Evolutionary conservation across 257 asterid species (phyloP), one percentile per base, ranked within the genome.

Genomic region (Penstemon eatonii): DNA sequence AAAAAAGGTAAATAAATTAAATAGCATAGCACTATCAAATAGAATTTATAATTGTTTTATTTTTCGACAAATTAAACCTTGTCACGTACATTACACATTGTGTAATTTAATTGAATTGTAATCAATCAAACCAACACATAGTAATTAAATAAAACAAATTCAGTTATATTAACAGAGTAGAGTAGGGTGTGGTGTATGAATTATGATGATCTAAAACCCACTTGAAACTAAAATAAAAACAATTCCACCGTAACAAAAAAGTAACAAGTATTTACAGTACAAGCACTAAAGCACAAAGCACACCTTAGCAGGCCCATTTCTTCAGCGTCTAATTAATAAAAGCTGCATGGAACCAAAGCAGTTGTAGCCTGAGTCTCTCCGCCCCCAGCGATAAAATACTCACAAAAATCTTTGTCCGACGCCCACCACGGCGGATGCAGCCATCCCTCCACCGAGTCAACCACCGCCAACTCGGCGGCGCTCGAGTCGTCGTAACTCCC

Each of bases 361-460:
- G 33, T 1, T 1, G 33, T 2, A 25, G 33, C 2, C 33, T 25
- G 33, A 25, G 33, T 59, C 66, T 80, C 86, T 43, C 80, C 81
- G 36, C 64, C 79, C 2, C 8, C 79, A 36, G 82, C 89, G 53
- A 66, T 70, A 56, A 78, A 75, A 51, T 72, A 81, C 46, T 74
- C 86, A 4, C 62, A 78, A 25, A 82, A 76, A 37, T 84, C 86
- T 43, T 57, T 65, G 2, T 81, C 88, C 67, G 78, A 38, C 63
- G 72, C 75, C 88, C 85, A 81, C 87, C 84, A 85, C 76, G 89
- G 83, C 51, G 86, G 85, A 10, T 75, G 79, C 73, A 83, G 60
- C 88, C 85, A 83, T 38, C 84, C 87, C 67, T 85, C 92, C 7
- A 68, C 84, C 79, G 90, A 74, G 82, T 83, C 87, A 42, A 66